Evolutionary conservation across 2,329 filamentous ascomycete genomes (phyloP), one percentile per base, ranked within the genome.

Genomic region (Phialophora tarda): DNA sequence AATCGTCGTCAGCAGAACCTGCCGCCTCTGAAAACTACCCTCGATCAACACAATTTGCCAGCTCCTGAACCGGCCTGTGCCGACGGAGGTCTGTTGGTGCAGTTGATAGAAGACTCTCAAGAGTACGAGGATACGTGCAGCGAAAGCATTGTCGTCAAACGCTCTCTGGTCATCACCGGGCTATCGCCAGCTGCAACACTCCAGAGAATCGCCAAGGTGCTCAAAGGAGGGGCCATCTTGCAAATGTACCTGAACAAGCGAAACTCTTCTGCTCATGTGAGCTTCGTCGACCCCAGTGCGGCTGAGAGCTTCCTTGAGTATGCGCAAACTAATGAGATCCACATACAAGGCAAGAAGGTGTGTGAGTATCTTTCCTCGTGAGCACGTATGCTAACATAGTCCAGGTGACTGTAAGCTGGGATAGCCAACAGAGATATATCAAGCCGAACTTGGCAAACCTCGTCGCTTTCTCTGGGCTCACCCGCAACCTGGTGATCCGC

Each of bases 371-470:
- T 6, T 17, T 21, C 17, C 48, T n/a, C 7, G 24, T 47, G 21
- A 38, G 24, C 57, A 30, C n/a, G n/a, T 41, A 24, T 50, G 41
- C 44, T 65, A 32, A 65, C 51, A 47, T 10, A 8, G 7, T 57
- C n/a, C 50, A 93, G 90, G 81, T 93, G 56, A 83, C 88, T 14
- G 82, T 91, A 44, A 82, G 81, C 66, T 94, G 91, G 91, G 85
- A 83, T 59, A 86, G 91, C 41, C 85, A 86, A 12, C 91, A 93
- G 72, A 93, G 89, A 74, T 82, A 83, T 34, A 80, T 94, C 8
- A 82, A 85, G 1, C 79, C 80, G 2, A 86, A 91, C 75, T 82
- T 93, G 60, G 83, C 84, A 24, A 82, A 50, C 8, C 23, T 14
- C 56, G 84, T 75, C 91, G 90, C 74, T 84, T 93, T 62, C 77